phyloP scores from a whole-genome alignment of 2,329 filamentous ascomycete genomes.

The Aureobasidium musti region DNA sequence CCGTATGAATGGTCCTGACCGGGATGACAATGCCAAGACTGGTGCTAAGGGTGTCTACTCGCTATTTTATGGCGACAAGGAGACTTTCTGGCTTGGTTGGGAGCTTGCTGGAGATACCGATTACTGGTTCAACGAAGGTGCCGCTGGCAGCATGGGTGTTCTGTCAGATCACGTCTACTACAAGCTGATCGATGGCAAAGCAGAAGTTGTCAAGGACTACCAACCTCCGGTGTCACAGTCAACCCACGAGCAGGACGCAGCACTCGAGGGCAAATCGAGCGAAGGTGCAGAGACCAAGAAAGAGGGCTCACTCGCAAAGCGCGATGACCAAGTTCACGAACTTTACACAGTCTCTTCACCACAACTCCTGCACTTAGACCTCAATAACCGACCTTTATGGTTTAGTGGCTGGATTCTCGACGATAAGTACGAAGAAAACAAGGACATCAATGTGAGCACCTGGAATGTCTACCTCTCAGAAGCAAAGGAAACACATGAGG shows the following conservation, averaged over 20 bases:
- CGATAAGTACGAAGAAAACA: slow-evolving; percentile 47
- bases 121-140: slow-evolving; percentile 50
- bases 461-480: slow-evolving; percentile 45
- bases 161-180: slow-evolving; percentile 53
- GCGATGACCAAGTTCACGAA: neutral
- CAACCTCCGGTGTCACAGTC: neutral
- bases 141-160: slow-evolving; percentile 44
- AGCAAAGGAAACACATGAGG: slow-evolving; percentile 35
- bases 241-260: neutral
- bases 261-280: neutral
- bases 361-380: slow-evolving; percentile 50
- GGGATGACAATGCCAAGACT: slow-evolving; percentile 45
- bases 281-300: neutral
- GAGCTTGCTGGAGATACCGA: slow-evolving; percentile 49
- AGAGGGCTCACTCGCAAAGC: neutral
- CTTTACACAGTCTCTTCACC: slow-evolving; percentile 46
- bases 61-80: slow-evolving; percentile 46
- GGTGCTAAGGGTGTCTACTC: slow-evolving; percentile 50
- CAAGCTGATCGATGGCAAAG: slow-evolving; percentile 10
- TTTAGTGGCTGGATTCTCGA: slow-evolving; percentile 52
- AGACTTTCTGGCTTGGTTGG: slow-evolving; percentile 55
- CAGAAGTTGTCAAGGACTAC: neutral
- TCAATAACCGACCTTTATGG: slow-evolving; percentile 48
- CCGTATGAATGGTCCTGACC: slow-evolving; percentile 50
- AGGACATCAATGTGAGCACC: slow-evolving; percentile 41